Evolutionary conservation across 1,284 basidiomycete species (phyloP).

Genomic region (Quambalaria eucalypti): DNA sequence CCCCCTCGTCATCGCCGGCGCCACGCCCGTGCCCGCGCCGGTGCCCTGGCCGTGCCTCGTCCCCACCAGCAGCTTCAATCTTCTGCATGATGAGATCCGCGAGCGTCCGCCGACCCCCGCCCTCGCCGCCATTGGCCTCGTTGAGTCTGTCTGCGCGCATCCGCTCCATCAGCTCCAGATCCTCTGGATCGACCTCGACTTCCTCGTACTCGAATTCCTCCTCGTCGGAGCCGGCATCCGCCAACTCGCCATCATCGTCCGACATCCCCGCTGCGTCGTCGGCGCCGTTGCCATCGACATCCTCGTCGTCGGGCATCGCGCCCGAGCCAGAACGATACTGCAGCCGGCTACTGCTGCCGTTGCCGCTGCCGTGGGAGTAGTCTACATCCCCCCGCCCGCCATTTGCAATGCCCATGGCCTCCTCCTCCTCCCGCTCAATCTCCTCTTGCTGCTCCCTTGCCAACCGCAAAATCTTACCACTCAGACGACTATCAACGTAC

Average conservation of each 20-base stretch:
- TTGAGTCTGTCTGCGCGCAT: constrained; percentile 10
- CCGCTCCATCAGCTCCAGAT: constrained; percentile 34
- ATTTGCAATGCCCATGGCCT: constrained; percentile 1
- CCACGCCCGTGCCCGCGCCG: no score
- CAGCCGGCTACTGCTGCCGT: constrained; percentile 54
- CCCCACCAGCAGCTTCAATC: constrained; percentile 58
- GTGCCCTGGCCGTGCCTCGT: no score
- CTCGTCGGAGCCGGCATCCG: constrained; percentile 15
- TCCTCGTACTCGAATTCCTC: constrained; percentile 27
- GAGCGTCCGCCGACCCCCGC: constrained; percentile 50
- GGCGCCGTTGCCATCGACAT: no score
- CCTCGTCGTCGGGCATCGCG: constrained; percentile 54
- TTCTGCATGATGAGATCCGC: constrained; percentile 95
- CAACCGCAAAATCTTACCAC: constrained; percentile 79
- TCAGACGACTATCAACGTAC: constrained; percentile 57
- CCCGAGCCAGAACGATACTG: constrained; percentile 17
- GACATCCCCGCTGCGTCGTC: constrained; percentile 39
- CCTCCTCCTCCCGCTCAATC: constrained; percentile 42
- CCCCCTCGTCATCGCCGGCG: constrained; percentile 16
- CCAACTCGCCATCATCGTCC: constrained; percentile 33
- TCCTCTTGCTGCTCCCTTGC: constrained; percentile 16
- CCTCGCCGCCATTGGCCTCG: constrained; percentile 12
- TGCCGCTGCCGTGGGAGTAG: constrained; percentile 2
- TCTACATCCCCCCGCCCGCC: neutral
- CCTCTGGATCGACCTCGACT: constrained; percentile 41